phyloP scores from a whole-genome alignment of 2,329 filamentous ascomycete genomes.

The Colletotrichum sp. region DNA sequence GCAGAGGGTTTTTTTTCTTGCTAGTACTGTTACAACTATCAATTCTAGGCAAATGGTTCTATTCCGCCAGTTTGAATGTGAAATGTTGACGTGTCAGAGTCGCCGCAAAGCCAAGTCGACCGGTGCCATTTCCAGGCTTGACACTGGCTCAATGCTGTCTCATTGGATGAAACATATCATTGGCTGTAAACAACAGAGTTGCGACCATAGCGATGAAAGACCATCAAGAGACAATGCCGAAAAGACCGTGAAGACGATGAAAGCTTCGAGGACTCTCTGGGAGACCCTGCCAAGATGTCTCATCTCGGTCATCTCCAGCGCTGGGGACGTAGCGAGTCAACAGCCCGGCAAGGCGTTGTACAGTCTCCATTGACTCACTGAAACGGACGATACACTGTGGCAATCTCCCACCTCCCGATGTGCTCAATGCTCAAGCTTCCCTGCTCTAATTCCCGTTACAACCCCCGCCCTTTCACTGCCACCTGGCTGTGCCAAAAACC shows the following conservation, averaged over 20 bases:
- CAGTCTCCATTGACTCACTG: not conserved
- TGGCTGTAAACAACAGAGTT: not conserved
- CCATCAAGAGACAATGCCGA: not conserved
- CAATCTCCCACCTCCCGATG: not conserved
- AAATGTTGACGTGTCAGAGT: not conserved
- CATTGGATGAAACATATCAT: not conserved
- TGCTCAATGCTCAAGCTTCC: not conserved
- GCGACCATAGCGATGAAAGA: not conserved
- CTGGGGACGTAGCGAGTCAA: not conserved
- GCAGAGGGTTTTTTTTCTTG: not conserved
- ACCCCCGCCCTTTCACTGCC: not conserved
- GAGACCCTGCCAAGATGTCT: not conserved
- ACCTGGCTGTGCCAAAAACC: not conserved
- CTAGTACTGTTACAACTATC: not conserved
- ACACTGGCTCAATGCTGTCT: not conserved
- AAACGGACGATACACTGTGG: not conserved
- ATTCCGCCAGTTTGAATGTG: not conserved
- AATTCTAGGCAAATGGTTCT: not conserved
- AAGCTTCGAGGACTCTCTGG: not conserved
- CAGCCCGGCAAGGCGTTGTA: not conserved
- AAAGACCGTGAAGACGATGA: not conserved
- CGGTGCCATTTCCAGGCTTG: not conserved
- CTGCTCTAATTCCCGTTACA: not conserved
- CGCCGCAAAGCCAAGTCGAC: not conserved
- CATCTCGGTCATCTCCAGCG: constrained; percentile 12